These are phyloP conservation scores for Malania oleifera DNA, from an alignment of 164 flowering plant genomes.

Conservation along the genomic window DNA sequence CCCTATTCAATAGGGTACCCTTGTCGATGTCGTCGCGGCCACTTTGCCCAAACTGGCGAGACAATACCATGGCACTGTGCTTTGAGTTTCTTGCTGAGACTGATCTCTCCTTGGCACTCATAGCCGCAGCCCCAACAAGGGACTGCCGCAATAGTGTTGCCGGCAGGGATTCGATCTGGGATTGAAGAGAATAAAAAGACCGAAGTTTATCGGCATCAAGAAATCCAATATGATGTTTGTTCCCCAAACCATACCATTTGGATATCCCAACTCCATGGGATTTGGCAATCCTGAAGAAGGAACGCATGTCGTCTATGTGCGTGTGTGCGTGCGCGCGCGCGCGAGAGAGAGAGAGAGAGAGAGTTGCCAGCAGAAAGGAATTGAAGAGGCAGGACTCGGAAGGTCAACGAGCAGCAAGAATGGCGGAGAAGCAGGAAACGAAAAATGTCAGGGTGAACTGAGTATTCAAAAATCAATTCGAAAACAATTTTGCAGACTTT, in stretches of 20 bases:
- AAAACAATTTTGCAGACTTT: too few relatives aligned
- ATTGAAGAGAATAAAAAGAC: not conserved
- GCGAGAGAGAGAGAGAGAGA: too few relatives aligned
- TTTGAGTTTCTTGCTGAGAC: not conserved
- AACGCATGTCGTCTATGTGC: not conserved
- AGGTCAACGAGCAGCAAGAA: too few relatives aligned
- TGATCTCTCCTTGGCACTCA: too few relatives aligned
- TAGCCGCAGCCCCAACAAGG: not conserved
- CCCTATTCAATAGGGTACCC: constrained; percentile 45
- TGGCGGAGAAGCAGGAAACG: too few relatives aligned
- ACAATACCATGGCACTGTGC: constrained; percentile 4
- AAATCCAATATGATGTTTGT: not conserved
- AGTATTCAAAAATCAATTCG: too few relatives aligned
- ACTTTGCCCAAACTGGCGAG: constrained; percentile 20
- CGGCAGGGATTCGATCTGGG: not conserved
- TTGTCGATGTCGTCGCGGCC: too few relatives aligned
- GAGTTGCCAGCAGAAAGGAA: too few relatives aligned
- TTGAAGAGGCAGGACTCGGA: too few relatives aligned
- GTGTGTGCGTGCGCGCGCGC: too few relatives aligned
- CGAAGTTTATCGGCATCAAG: not conserved
- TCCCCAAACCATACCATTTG: not conserved
- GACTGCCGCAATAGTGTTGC: constrained; percentile 1
- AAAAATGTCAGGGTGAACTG: too few relatives aligned
- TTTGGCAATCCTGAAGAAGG: constrained; percentile 4
- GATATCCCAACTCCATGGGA: not conserved